Base-by-base conservation (phyloP, 441 rosid species). In the Francoa sonchifolia region DNA sequence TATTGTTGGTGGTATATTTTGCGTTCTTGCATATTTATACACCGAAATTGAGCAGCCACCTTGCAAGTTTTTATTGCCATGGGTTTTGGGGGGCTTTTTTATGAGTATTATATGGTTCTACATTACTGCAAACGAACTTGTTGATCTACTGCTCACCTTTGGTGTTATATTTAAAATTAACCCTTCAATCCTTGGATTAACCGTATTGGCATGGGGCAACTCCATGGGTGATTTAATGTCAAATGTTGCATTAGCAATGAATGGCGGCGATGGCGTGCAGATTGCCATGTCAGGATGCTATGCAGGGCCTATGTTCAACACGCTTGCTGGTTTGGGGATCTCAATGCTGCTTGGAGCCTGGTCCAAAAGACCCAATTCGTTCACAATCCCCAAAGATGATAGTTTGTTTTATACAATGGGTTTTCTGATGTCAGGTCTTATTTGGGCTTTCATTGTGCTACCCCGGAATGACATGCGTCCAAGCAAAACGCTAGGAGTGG, bases 271-370 rank as follows among this genome's bases (percentile, higher is more conserved):
- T 33, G 28, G 71, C 6, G 57, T 60, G 10, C 66, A 60, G 48
- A 65, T 65, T 43, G 66, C 71, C 20, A 56, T 65, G 63, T 60
- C 66, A 0, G 71, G 71, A n/a, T 65, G 71, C 43, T 65, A 60
- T 26, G 66, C 71, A 10, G 71, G 66, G 8, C 71, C 71, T 3
- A 65, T 60, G 63, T 60, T 65, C 50, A 65, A 60, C 55, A 40
- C 55, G 0, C 60, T 60, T 33, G 47, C 36, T 25, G 71, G 71
- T 16, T 36, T 65, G 57, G 71, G 66, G n/a, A 18, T 66, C 22
- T 57, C 72, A 6, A 43, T 61, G 49, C 44, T 58, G 39, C 56
- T 57, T 21, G 65, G 62, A 10, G 59, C 67, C 1, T 61, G 61
- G 56, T 47, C 67, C 2, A 47, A 27, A 21, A 32, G 39, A 20